A percentile compares a stretch with the other conserved stretches of the same genome.
These are phyloP conservation scores for Tetraselmis chui DNA, from an alignment of 139 green algal genomes.

Conservation along the genomic window DNA sequence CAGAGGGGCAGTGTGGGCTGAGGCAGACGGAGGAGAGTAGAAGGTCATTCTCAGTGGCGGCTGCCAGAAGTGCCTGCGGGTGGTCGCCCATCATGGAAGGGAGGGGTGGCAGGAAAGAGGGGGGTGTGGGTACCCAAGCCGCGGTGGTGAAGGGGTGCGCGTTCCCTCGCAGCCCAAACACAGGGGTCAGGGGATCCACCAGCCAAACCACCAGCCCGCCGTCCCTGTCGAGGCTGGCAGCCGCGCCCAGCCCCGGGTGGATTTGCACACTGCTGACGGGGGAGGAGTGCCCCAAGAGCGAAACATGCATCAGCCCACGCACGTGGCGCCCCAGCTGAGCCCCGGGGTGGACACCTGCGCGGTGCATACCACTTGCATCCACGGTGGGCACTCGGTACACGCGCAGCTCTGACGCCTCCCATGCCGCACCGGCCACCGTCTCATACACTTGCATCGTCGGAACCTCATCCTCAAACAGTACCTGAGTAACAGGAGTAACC, in stretches of 20 bases:
- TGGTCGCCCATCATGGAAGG: background rate
- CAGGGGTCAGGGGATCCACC: background rate
- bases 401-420: background rate
- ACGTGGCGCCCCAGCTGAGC: conserved; percentile 4
- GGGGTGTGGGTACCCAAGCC: background rate
- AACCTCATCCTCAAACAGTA: background rate
- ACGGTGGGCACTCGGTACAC: background rate
- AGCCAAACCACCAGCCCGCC: background rate
- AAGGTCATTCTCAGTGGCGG: background rate
- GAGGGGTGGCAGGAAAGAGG: background rate
- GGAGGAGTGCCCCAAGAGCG: background rate
- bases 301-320: background rate
- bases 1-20: background rate
- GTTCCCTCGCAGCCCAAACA: background rate
- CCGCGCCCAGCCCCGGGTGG: background rate
- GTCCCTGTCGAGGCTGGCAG: background rate
- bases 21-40: background rate
- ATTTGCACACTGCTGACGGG: background rate
- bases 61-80: background rate
- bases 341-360: background rate
- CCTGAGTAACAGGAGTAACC: background rate
- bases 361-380: background rate
- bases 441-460: background rate
- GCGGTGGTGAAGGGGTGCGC: background rate
- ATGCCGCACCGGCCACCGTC: background rate